Conservation (phyloP, 2,329 filamentous ascomycete species). For the Gnomoniopsis smithogilvyi region DNA sequence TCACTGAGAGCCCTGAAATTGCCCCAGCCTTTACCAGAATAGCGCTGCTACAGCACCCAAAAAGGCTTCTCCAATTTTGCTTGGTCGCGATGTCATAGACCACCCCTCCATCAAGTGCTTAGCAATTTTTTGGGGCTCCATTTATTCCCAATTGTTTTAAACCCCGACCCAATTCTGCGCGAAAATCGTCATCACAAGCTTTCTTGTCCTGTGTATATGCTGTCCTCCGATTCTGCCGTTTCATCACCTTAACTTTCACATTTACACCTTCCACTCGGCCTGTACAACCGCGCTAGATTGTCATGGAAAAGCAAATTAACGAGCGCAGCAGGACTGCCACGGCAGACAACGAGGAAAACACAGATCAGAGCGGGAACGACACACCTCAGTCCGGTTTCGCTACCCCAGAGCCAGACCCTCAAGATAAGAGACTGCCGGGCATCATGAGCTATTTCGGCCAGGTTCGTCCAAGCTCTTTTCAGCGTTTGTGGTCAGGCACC, state of each 20-base stretch:
- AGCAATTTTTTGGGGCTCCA: conserved; percentile 17
- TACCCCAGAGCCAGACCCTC: conserved; percentile 88
- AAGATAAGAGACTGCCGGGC: conserved; percentile 91
- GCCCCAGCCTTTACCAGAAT: neutral
- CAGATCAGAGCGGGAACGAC: conserved; percentile 77
- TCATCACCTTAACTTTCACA: conserved; percentile 17
- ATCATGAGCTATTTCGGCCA: conserved; percentile 98
- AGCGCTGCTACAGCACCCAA: neutral
- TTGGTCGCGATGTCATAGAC: conserved; percentile 10
- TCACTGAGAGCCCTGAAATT: conserved; percentile 9
- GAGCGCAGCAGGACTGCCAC: conserved; percentile 49
- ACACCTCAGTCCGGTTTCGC: conserved; percentile 88
- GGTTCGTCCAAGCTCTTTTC: conserved; percentile 88
- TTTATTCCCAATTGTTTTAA: conserved; percentile 17
- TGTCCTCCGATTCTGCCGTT: conserved; percentile 21
- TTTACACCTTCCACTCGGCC: conserved; percentile 14
- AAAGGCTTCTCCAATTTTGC: conserved; percentile 10
- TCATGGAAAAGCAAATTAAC: conserved; percentile 47
- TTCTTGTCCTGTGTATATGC: conserved; percentile 15
- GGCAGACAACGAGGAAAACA: conserved; percentile 63
- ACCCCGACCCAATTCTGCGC: conserved; percentile 17
- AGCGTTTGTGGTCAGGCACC: conserved; percentile 39
- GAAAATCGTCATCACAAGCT: conserved; percentile 20
- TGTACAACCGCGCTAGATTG: conserved; percentile 1
- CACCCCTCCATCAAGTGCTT: conserved; percentile 15